Percentiles rank a stretch among this genome's conserved stretches.
phyloP scores from a whole-genome alignment of 352 stramenopile genomes.

The Pythium aphanidermatum region DNA sequence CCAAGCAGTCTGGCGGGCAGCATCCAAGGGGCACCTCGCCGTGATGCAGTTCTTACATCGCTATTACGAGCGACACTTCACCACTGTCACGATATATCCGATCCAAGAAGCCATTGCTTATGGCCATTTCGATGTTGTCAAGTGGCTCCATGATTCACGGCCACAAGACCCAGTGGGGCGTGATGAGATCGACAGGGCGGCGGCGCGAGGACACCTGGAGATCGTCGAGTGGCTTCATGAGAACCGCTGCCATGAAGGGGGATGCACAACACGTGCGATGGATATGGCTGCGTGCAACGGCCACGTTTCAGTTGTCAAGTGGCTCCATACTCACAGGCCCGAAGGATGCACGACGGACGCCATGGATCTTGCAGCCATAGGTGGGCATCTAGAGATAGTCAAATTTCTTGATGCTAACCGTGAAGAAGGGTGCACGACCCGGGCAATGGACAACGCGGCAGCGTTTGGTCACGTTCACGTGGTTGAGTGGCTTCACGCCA shows the following conservation, averaged over 20 bases:
- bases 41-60: conserved; percentile 40
- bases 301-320: conserved; percentile 7
- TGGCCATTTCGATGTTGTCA: conserved; percentile 28
- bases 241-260: conserved; percentile 3
- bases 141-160: conserved; percentile 20
- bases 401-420: conserved; percentile 13
- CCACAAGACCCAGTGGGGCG: background rate
- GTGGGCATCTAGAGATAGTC: conserved; percentile 11
- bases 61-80: conserved; percentile 30
- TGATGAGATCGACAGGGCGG: conserved; percentile 20
- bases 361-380: conserved; percentile 21
- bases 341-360: conserved; percentile 19
- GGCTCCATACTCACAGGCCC: conserved; percentile 10
- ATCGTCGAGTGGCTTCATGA: conserved; percentile 23
- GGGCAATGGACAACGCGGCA: conserved; percentile 20
- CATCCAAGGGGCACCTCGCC: conserved; percentile 36
- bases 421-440: conserved; percentile 18
- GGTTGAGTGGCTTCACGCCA: conserved; percentile 15
- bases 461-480: conserved; percentile 15
- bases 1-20: conserved; percentile 54
- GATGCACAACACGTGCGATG: conserved; percentile 10
- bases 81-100: conserved; percentile 32
- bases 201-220: conserved; percentile 16
- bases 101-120: conserved; percentile 46
- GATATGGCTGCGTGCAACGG: conserved; percentile 18